Base-by-base conservation (phyloP, 2,329 filamentous ascomycete species). In the Apiospora aurea region DNA sequence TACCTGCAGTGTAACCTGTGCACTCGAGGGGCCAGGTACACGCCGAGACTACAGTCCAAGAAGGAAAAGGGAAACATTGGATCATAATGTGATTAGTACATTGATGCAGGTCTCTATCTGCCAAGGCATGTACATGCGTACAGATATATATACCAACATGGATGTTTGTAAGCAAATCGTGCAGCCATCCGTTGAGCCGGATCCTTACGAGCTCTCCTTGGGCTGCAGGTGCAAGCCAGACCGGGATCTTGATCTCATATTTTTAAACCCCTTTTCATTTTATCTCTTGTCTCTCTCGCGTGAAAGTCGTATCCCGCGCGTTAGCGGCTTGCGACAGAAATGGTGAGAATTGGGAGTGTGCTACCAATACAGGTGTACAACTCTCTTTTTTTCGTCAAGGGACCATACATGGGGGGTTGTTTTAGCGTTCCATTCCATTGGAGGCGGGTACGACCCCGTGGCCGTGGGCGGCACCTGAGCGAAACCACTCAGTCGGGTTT, bases 391-490 rank as follows among this genome's bases (percentile, higher is more conserved):
- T 44, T 44, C 2, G 13, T 44, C 43, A 61, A 38, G 57, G 57
- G 57, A 41, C 57, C 57, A 64, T 64, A 18, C 18, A 64, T 64
- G 53, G 26, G 14, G 53, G 26, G 14, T 10, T 46, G 18, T 64
- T 64, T 41, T n/a, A n/a, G 21, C 14, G 57, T 41, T 41, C 57
- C 57, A 41, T 64, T 11, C 57, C 18, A 64, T 21, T 46, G 46
- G 38, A 38, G 49, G 66, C 71, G 71, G 71, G 71, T 53, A 61
- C 68, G 61, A 57, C 68, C 68, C 68, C 71, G 57, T 49, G 68
- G 44, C 68, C 71, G 57, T 49, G 68, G 44, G 71, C 68, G 68
- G 71, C 71, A 68, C 71, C 57, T 72, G 53, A 44, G 21, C 71
- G 34, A 41, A 69, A 49, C 71, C 71, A 72, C 43, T 34, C 68